phyloP scores from a whole-genome alignment of 768 basidiomycete genomes.

The Kwoniella sp. region DNA sequence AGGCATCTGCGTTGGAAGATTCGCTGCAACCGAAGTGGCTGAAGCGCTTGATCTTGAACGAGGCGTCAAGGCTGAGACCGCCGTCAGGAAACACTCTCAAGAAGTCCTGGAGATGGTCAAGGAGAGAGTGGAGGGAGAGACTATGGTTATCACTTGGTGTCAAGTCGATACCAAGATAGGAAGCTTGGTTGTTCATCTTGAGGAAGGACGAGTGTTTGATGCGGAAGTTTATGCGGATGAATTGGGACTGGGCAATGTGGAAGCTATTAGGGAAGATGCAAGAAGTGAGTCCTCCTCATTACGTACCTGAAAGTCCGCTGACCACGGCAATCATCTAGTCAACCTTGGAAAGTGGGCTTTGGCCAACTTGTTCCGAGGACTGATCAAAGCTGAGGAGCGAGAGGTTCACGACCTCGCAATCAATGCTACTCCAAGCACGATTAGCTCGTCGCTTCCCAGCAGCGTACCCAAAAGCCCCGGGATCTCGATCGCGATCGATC shows the following conservation, averaged over 20 bases:
- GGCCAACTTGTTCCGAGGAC: slow-evolving; percentile 74
- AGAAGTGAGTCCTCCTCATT: slow-evolving; percentile 64
- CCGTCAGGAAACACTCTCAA: slow-evolving; percentile 41
- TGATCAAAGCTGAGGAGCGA: slow-evolving; percentile 52
- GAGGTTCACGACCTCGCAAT: slow-evolving; percentile 30
- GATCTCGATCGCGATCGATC: slow-evolving; percentile 49
- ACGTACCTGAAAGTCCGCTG: no score
- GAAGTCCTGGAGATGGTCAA: slow-evolving; percentile 85
- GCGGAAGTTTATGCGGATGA: slow-evolving; percentile 95
- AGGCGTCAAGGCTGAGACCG: slow-evolving; percentile 31
- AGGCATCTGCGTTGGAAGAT: slow-evolving; percentile 73
- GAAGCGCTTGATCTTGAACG: slow-evolving; percentile 47
- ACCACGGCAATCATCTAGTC: slow-evolving; percentile 57
- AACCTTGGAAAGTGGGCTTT: slow-evolving; percentile 91
- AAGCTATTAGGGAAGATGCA: slow-evolving; percentile 72
- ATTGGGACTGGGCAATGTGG: slow-evolving; percentile 68
- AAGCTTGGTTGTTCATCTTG: slow-evolving; percentile 80
- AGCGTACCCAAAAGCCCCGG: slow-evolving; percentile 33
- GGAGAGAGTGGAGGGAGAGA: slow-evolving; percentile 93
- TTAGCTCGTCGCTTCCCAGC: slow-evolving; percentile 22
- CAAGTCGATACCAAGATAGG: slow-evolving; percentile 87
- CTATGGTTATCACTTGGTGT: slow-evolving; percentile 80
- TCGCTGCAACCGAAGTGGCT: slow-evolving; percentile 65
- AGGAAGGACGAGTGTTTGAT: slow-evolving; percentile 79
- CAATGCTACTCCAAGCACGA: slow-evolving; percentile 20